Base-by-base conservation (phyloP, 2,329 filamentous ascomycete genomes). In the Fusarium chuoi region DNA sequence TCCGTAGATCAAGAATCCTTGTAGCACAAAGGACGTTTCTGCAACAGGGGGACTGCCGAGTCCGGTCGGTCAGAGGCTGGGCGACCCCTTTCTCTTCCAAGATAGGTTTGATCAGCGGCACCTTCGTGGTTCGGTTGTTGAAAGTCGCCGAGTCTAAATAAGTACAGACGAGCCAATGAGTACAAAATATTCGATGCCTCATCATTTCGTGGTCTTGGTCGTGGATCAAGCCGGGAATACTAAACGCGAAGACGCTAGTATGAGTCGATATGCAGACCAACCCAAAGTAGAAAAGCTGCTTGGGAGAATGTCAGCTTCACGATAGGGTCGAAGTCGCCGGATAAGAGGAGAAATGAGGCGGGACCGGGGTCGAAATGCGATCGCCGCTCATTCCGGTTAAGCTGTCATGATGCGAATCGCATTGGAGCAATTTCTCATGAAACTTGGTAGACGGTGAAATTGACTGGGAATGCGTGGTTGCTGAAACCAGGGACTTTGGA, bases 371-470 rank as follows among this genome's bases (percentile, higher is more conserved):
- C 24, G 44, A 48, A 36, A 52, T 48, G 48, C 36, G 59, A 55
- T 57, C 69, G 52, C 45, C 69, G 69, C 57, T 62, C 56, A 44
- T 56, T 51, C 59, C 56, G 70, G 46, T 26, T 35, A 45, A 52
- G 44, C 44, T 42, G 42, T 51, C n/a, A 42, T 49, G 58, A 46
- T 60, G 33, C 28, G 42, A 44, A 41, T 38, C 44, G 52, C n/a
- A 49, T 39, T 44, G 28, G 46, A 49, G 62, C 54, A 48, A 49
- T 58, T 70, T 42, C 44, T 77, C 73, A 79, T 44, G 78, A 78
- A 28, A 83, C 76, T 52, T 83, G 82, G 64, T 82, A 81, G 28
- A 83, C 69, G 2, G 77, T 81, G 54, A 83, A 83, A 44, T 78
- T 80, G 56, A 83, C 77, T 4, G 79, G 77, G 35, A 78, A 76